Evolutionary conservation across 2,329 filamentous ascomycete species (phyloP).

Genomic region (Fusarium begoniae): DNA sequence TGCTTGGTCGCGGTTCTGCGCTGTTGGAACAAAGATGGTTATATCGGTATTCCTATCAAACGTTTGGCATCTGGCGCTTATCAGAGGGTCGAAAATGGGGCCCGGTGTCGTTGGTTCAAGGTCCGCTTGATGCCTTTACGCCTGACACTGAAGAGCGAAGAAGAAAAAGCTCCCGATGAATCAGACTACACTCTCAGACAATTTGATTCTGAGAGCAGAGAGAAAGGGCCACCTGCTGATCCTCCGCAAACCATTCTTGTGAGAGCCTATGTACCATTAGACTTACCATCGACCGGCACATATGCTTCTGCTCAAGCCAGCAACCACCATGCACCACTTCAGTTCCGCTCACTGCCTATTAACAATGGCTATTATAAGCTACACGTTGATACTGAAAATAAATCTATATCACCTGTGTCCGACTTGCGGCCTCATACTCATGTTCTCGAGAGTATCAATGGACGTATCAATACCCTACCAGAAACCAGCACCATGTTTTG

Average conservation of each 20-base stretch:
- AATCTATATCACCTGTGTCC: not conserved
- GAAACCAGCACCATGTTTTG: not conserved
- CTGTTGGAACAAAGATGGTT: slow-evolving; percentile 13
- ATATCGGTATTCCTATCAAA: slow-evolving; percentile 11
- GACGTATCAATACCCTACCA: not conserved
- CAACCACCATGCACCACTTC: not conserved
- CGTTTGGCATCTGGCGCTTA: not conserved
- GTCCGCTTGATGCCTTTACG: slow-evolving; percentile 9
- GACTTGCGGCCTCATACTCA: not conserved
- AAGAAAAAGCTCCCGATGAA: not conserved
- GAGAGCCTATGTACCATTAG: slow-evolving; percentile 1
- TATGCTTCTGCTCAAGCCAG: not conserved
- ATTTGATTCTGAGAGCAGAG: not conserved
- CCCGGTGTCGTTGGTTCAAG: slow-evolving; percentile 11
- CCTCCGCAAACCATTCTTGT: slow-evolving; percentile 6
- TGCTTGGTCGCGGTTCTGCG: slow-evolving; percentile 1
- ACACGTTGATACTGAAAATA: not conserved
- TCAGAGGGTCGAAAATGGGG: slow-evolving; percentile 10
- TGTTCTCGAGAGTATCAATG: not conserved
- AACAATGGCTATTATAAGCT: not conserved
- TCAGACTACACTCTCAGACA: not conserved
- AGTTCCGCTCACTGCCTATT: slow-evolving; percentile 2
- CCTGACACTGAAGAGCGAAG: not conserved
- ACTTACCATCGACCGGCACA: not conserved
- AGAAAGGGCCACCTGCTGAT: slow-evolving; percentile 10